Evolutionary conservation across 164 flowering plant genomes (phyloP).

Genomic region (Vitis rotundifolia): DNA sequence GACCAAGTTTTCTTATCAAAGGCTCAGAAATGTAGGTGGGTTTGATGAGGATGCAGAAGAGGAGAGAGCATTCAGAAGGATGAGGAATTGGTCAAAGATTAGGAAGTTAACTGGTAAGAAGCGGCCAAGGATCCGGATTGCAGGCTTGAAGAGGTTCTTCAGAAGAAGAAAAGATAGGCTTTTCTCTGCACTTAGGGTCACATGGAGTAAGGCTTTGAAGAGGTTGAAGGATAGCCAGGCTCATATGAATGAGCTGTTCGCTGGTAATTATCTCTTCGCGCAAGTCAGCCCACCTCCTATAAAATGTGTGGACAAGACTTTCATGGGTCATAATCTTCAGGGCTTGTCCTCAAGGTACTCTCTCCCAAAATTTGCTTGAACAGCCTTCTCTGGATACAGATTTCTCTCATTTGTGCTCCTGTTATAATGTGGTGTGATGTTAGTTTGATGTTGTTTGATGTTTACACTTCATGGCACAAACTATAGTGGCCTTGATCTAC

Average conservation of each 20-base stretch:
- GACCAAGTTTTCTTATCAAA: slow-evolving; percentile 31
- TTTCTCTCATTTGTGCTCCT: too few relatives aligned
- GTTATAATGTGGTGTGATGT: too few relatives aligned
- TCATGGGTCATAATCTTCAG: background rate
- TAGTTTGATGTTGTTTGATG: too few relatives aligned
- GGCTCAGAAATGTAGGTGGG: slow-evolving; percentile 30
- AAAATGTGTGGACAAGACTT: background rate
- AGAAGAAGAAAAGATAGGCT: slow-evolving; percentile 21
- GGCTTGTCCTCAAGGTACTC: slow-evolving; percentile 4
- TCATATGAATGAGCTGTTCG: slow-evolving; percentile 33
- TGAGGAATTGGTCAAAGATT: slow-evolving; percentile 16
- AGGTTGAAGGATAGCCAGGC: slow-evolving; percentile 32
- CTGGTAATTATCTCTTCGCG: slow-evolving; percentile 35
- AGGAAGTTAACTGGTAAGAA: slow-evolving; percentile 15
- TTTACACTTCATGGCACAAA: too few relatives aligned
- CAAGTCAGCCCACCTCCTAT: slow-evolving; percentile 27
- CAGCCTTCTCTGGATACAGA: background rate
- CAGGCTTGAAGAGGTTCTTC: slow-evolving; percentile 26
- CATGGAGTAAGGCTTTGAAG: slow-evolving; percentile 22
- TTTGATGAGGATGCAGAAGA: slow-evolving; percentile 20
- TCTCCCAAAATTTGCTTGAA: slow-evolving; percentile 1
- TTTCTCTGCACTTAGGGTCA: slow-evolving; percentile 20
- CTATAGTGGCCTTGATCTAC: too few relatives aligned
- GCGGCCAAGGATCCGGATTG: slow-evolving; percentile 22
- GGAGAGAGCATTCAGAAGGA: slow-evolving; percentile 9